These are phyloP conservation scores for Lactarius sp. DNA, from an alignment of 768 basidiomycete genomes.

Conservation along the genomic window DNA sequence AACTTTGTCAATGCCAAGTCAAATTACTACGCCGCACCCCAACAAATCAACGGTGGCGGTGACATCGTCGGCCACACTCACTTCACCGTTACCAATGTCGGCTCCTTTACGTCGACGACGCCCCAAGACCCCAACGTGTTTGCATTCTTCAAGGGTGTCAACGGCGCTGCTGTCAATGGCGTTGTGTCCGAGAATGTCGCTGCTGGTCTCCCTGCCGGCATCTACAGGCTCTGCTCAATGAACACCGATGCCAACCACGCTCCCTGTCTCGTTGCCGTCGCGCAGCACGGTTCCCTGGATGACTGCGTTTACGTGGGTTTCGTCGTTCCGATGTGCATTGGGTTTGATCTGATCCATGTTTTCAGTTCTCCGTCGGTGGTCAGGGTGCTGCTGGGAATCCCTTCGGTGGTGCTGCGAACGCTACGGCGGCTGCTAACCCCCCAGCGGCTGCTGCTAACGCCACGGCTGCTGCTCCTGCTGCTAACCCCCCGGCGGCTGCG, in stretches of 20 bases:
- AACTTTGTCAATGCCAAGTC: slow-evolving; percentile 50
- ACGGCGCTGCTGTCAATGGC: slow-evolving; percentile 42
- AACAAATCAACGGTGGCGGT: slow-evolving; percentile 45
- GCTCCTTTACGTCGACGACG: slow-evolving; percentile 43
- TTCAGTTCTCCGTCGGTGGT: slow-evolving; percentile 14
- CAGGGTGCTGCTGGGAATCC: neutral
- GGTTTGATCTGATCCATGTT: neutral
- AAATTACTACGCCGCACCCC: slow-evolving; percentile 54
- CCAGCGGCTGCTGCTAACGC: slow-evolving; percentile 15
- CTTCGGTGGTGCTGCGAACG: neutral
- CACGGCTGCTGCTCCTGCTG: slow-evolving; percentile 17
- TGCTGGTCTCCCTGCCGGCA: slow-evolving; percentile 41
- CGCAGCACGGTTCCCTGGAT: slow-evolving; percentile 41
- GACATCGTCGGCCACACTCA: slow-evolving; percentile 59
- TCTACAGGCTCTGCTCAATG: slow-evolving; percentile 41
- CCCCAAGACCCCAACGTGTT: slow-evolving; percentile 48
- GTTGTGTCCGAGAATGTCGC: slow-evolving; percentile 36
- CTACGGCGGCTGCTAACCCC: slow-evolving; percentile 16
- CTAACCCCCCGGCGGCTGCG: slow-evolving; percentile 7
- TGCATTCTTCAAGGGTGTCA: slow-evolving; percentile 56
- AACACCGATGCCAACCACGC: slow-evolving; percentile 45
- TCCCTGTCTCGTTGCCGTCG: slow-evolving; percentile 37
- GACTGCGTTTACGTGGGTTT: slow-evolving; percentile 38
- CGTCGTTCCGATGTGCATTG: neutral
- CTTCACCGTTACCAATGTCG: slow-evolving; percentile 52